Evolutionary conservation across 2,329 filamentous ascomycete genomes (phyloP), one percentile per base, ranked within the genome.

Genomic region (Pyrenochaeta sp.): DNA sequence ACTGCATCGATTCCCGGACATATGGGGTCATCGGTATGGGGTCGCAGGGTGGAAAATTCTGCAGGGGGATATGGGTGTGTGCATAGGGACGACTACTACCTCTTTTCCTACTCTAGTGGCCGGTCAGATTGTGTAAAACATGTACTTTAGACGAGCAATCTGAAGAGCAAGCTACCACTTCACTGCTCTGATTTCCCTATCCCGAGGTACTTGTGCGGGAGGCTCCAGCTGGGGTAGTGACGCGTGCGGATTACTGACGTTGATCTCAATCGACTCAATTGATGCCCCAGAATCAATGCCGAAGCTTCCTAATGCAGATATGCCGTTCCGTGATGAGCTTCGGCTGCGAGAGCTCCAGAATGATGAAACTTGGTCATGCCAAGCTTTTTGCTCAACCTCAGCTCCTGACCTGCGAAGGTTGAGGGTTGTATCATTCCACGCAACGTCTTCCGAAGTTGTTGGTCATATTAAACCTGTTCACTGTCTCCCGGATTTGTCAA

Each of bases 61-160:
- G 72, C 65, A 44, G 42, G 45, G 45, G 72, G 71, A 73, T 30
- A 30, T 72, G 72, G 73, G 72, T 75, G 73, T 75, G 74, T 77
- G 73, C 74, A 77, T 76, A 76, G 66, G 72, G 67, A 68, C 65
- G 73, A 75, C 73, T 69, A 75, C 72, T 69, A 71, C 69, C 64
- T 68, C 66, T 72, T 74, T 74, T 72, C 65, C 70, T 67, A 71
- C 66, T 72, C 68, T 75, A 76, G 73, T 76, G 73, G 73, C 73
- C 71, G 73, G 73, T 76, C 73, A 75, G 74, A 76, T 77, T 77
- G 74, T 76, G 74, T 77, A 77, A 77, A 77, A 77, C 74, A 77
- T 77, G 74, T 77, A 77, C 74, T 77, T 76, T 77, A 77, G 74
- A 77, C 68, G 71, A 72, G 67, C 73, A 76, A 77, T 76, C 73